A percentile compares a stretch with the other conserved stretches of the same genome.
phyloP scores from a whole-genome alignment of 768 basidiomycete species.

The Omphalotus guepiniiformis region DNA sequence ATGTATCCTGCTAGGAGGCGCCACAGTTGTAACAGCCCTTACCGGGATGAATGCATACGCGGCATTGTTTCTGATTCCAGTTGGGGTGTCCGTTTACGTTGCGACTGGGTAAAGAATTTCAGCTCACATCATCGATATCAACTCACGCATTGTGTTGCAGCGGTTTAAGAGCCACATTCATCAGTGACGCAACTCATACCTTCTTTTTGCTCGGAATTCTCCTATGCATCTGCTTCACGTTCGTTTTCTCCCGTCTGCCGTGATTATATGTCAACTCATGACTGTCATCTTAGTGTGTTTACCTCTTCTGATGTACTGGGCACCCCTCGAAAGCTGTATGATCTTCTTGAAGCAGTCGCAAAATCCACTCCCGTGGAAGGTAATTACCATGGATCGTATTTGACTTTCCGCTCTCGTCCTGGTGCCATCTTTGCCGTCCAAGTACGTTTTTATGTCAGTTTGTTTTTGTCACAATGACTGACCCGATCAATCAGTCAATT shows the following conservation, averaged over 20 bases:
- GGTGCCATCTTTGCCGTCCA: conserved; percentile 23
- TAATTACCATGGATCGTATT: conserved; percentile 17
- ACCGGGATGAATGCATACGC: conserved; percentile 30
- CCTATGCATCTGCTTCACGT: conserved; percentile 19
- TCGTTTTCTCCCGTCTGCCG: background rate
- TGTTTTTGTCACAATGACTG: background rate
- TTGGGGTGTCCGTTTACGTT: conserved; percentile 22
- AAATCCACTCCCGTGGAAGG: conserved; percentile 13
- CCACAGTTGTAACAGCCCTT: conserved; percentile 24
- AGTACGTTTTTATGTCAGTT: conserved; percentile 21
- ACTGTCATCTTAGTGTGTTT: background rate
- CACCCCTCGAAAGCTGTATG: conserved; percentile 12
- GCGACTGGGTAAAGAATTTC: conserved; percentile 19
- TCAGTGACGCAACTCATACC: conserved; percentile 24
- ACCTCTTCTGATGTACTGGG: conserved; percentile 11
- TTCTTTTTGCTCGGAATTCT: conserved; percentile 27
- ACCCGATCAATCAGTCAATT: background rate
- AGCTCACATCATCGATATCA: background rate
- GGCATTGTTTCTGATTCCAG: conserved; percentile 26
- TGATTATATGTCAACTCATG: background rate
- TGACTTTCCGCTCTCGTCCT: conserved; percentile 18
- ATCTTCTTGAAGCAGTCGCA: conserved; percentile 15
- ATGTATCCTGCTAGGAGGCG: conserved; percentile 17
- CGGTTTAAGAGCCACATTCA: conserved; percentile 6
- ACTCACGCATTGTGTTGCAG: background rate